These are phyloP conservation scores for Ciborinia camelliae DNA, from an alignment of 2,329 filamentous ascomycete genomes.

Conservation along the genomic window DNA sequence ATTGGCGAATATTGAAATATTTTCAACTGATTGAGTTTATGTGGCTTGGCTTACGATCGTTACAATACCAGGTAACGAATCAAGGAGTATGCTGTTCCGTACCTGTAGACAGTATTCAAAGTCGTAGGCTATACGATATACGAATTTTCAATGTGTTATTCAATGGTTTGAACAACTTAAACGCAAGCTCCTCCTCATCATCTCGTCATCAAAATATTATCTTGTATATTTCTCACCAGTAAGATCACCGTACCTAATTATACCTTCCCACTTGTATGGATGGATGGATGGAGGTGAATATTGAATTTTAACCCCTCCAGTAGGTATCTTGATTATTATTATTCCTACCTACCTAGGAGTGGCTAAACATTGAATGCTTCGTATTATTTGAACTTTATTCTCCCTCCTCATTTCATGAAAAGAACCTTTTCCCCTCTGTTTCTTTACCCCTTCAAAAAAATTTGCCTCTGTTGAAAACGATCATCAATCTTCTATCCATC, in stretches of 20 bases:
- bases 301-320: neutral
- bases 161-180: neutral
- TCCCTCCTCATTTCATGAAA: neutral
- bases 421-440: neutral
- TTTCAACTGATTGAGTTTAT: neutral
- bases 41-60: neutral
- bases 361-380: conserved; percentile 4
- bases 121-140: conserved; percentile 3
- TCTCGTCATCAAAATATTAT: too few relatives aligned
- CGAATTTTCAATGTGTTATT: neutral
- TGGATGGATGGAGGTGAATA: conserved; percentile 4
- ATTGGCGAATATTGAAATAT: neutral
- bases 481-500: neutral
- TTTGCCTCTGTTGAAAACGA: neutral
- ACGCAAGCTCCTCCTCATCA: conserved; percentile 5
- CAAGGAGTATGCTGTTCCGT: too few relatives aligned
- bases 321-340: too few relatives aligned
- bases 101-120: neutral
- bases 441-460: neutral
- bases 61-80: neutral
- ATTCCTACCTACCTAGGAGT: too few relatives aligned
- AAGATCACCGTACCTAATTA: conserved; percentile 1
- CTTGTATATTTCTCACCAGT: too few relatives aligned
- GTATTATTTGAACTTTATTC: neutral
- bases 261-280: neutral